Base-by-base conservation (phyloP, 805 yeast species). In the Starmera quercuum region DNA sequence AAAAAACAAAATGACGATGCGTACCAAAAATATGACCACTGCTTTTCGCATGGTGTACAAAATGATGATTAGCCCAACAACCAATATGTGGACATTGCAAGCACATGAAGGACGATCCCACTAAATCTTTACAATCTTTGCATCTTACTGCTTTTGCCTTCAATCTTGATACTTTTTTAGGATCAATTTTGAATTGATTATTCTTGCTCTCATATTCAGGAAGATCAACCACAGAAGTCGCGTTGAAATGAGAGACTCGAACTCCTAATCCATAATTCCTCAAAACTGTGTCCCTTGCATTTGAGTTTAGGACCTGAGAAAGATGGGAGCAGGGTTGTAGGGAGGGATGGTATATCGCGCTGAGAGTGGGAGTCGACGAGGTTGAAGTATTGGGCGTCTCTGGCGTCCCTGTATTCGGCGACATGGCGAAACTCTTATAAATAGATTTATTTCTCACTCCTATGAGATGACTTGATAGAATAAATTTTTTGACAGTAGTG, bases 71-170 rank as follows among this genome's bases (percentile, higher is more conserved):
- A 30, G 64, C 62, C 61, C 72, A 67, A 51, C 94, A 83, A 2
- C 90, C 90, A 35, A 79, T 74, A 49, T 74, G 76, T 1, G 87
- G 81, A 51, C 94, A 83, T 49, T 82, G 88, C 26, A 83, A 54
- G 53, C 95, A 83, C 66, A 82, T 71, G 46, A 68, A 78, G 17
- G 58, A 49, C n/a, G 38, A 47, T 5, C 49, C 54, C 4, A 66
- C 53, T 29, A 50, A 50, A 18, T 60, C 45, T 8, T 56, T 47
- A 45, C 84, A 78, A 22, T 65, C 70, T 17, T 69, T 58, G 46
- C 86, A 78, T 37, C 59, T 59, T 19, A 76, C 49, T 3, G 74
- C 64, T 26, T 54, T 58, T 3, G 67, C 46, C 45, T 70, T 68
- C 33, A 70, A 50, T 21, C 54, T 59, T 30, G 63, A 42, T 26